Conservation (phyloP, 805 yeast species). For the Lachancea sp. region DNA sequence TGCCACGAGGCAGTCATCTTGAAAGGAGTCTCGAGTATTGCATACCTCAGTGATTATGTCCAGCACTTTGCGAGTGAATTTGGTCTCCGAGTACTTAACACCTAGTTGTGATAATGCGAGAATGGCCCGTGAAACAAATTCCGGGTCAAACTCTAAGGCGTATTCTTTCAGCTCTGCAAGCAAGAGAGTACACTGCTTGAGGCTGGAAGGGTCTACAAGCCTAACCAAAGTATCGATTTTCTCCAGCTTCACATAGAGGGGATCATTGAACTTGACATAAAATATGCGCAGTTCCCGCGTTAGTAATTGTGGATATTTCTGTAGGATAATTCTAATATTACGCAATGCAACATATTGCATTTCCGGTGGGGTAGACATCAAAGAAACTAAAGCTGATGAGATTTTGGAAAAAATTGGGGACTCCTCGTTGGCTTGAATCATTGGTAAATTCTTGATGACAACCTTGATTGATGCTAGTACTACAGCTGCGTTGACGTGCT, state of each 20-base stretch:
- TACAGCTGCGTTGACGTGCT: constrained; percentile 94
- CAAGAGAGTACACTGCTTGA: constrained; percentile 48
- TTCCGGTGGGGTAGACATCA: constrained; percentile 85
- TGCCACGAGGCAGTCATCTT: constrained; percentile 52
- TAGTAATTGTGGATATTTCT: constrained; percentile 76
- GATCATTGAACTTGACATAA: constrained; percentile 81
- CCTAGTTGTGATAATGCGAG: constrained; percentile 68
- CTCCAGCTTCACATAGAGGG: constrained; percentile 69
- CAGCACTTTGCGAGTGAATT: constrained; percentile 47
- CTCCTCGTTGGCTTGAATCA: constrained; percentile 37
- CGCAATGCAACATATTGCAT: constrained; percentile 90
- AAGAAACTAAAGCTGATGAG: constrained; percentile 79
- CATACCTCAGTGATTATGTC: constrained; percentile 54
- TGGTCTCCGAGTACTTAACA: constrained; percentile 42
- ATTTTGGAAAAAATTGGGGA: constrained; percentile 57
- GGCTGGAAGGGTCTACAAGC: constrained; percentile 46
- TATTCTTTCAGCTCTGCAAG: constrained; percentile 72
- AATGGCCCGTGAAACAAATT: constrained; percentile 61
- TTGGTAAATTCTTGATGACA: constrained; percentile 59
- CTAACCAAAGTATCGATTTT: constrained; percentile 71
- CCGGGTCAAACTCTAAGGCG: constrained; percentile 78
- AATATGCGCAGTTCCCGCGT: constrained; percentile 80
- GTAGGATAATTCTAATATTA: constrained; percentile 83
- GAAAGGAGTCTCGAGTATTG: constrained; percentile 58
- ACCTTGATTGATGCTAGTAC: constrained; percentile 81